Evolutionary conservation across 2,329 filamentous ascomycete species (phyloP).

Genomic region (Colletotrichum sp.): DNA sequence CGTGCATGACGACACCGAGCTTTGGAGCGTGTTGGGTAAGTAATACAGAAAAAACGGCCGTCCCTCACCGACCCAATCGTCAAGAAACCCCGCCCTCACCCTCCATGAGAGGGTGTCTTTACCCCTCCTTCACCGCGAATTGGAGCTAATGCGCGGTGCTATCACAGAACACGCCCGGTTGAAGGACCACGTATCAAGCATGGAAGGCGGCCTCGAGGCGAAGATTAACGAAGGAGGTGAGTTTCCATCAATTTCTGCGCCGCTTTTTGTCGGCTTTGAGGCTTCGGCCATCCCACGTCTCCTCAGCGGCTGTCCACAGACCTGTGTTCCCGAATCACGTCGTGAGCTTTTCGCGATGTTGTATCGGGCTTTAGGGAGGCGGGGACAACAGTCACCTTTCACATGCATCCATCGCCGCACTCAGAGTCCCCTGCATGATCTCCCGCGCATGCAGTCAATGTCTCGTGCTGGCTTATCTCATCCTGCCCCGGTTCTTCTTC

Average conservation of each 20-base stretch:
- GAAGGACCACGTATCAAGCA: conserved; percentile 84
- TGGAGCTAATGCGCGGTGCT: conserved; percentile 41
- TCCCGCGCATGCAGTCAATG: conserved; percentile 34
- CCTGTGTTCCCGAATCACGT: conserved; percentile 22
- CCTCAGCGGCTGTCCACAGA: conserved; percentile 29
- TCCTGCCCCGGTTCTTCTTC: conserved; percentile 9
- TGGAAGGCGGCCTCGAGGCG: conserved; percentile 91
- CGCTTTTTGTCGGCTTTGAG: conserved; percentile 30
- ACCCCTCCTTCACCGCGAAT: conserved; percentile 13
- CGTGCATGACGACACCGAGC: conserved; percentile 93
- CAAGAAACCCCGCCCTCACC: conserved; percentile 14
- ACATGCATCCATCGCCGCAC: conserved; percentile 22
- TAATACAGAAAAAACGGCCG: conserved; percentile 28
- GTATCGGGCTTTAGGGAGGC: not conserved
- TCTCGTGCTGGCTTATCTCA: conserved; percentile 31
- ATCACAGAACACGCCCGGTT: conserved; percentile 84
- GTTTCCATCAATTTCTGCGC: conserved; percentile 37
- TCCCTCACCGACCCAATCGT: not conserved
- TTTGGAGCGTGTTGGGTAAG: conserved; percentile 94
- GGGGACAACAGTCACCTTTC: conserved; percentile 1
- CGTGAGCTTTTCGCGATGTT: not conserved
- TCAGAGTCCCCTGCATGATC: conserved; percentile 36
- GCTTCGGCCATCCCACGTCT: conserved; percentile 24
- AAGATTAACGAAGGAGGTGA: conserved; percentile 91
- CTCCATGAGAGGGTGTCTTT: not conserved